A percentile compares a stretch with the other conserved stretches of the same genome.
Conservation (phyloP, 148 eudicot species). For the Agrostemma githago region DNA sequence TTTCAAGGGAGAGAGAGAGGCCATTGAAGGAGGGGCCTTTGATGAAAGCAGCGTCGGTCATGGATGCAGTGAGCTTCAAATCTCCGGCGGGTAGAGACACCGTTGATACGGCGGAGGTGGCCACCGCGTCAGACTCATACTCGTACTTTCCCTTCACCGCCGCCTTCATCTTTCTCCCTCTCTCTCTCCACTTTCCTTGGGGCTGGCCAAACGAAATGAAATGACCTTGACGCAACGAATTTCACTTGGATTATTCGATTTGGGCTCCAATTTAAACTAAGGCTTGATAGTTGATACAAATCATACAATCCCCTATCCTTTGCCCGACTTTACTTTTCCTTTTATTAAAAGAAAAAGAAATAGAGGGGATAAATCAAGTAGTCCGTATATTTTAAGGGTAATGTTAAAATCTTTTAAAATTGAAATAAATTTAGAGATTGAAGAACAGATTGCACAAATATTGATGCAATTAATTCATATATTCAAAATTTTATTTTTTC, state of each 20-base stretch:
- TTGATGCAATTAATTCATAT: too few relatives aligned
- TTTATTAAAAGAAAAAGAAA: too few relatives aligned
- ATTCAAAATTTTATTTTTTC: too few relatives aligned
- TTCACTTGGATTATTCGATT: neutral
- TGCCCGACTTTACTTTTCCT: too few relatives aligned
- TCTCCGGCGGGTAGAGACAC: conserved; percentile 63
- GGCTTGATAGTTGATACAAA: too few relatives aligned
- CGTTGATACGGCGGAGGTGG: conserved; percentile 45
- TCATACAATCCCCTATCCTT: too few relatives aligned
- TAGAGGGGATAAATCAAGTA: too few relatives aligned
- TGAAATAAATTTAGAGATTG: too few relatives aligned
- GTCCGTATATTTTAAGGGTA: too few relatives aligned
- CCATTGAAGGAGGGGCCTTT: conserved; percentile 72
- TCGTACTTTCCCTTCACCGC: conserved; percentile 56
- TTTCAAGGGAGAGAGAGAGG: conserved; percentile 60
- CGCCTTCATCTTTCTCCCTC: conserved; percentile 47
- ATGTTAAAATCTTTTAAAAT: too few relatives aligned
- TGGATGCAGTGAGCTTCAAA: conserved; percentile 65
- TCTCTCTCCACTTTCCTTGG: neutral
- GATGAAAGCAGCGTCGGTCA: conserved; percentile 71
- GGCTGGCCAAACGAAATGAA: neutral
- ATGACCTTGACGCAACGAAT: too few relatives aligned
- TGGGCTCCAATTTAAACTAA: neutral
- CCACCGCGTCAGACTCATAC: conserved; percentile 39
- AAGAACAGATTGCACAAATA: too few relatives aligned